Conservation (phyloP, 192 early-diverging fungal genomes). For the Linnemannia elongata region DNA sequence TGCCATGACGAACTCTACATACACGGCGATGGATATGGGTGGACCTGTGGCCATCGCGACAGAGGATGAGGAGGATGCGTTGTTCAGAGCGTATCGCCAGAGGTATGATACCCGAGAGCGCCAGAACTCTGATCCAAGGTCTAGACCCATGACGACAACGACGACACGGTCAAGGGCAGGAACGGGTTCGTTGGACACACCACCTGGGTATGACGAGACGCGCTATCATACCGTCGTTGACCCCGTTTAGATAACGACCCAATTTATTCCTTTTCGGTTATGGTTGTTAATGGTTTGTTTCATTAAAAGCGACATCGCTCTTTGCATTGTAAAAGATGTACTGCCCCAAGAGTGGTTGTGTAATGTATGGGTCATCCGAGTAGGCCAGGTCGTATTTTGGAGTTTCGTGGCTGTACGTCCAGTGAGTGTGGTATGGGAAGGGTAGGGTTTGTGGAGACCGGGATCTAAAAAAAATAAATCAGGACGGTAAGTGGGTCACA, state of each 20-base stretch:
- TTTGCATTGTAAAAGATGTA: too few species aligned
- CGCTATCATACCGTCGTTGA: slow-evolving; percentile 40
- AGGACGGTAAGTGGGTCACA: too few species aligned
- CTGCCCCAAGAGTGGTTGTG: too few species aligned
- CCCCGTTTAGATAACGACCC: slow-evolving; percentile 24
- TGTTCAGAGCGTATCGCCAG: slow-evolving; percentile 42
- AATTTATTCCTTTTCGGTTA: background rate
- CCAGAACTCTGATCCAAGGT: slow-evolving; percentile 26
- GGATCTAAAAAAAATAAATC: too few species aligned
- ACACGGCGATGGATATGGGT: background rate
- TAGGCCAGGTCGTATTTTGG: too few species aligned
- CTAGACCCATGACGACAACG: slow-evolving; percentile 8
- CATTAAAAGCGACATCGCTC: background rate
- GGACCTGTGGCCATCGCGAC: background rate
- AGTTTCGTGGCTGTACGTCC: too few species aligned
- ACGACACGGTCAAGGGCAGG: background rate
- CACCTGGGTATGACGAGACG: slow-evolving; percentile 48
- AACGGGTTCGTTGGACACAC: slow-evolving; percentile 26
- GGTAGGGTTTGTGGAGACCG: too few species aligned
- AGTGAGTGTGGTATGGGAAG: too few species aligned
- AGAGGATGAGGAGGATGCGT: slow-evolving; percentile 41
- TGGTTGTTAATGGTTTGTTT: background rate
- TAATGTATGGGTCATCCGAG: too few species aligned
- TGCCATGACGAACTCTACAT: background rate
- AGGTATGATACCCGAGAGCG: slow-evolving; percentile 41